Evolutionary conservation across 768 basidiomycete genomes (phyloP), one percentile per base, ranked within the genome.

Genomic region (Arthromyces matolae): DNA sequence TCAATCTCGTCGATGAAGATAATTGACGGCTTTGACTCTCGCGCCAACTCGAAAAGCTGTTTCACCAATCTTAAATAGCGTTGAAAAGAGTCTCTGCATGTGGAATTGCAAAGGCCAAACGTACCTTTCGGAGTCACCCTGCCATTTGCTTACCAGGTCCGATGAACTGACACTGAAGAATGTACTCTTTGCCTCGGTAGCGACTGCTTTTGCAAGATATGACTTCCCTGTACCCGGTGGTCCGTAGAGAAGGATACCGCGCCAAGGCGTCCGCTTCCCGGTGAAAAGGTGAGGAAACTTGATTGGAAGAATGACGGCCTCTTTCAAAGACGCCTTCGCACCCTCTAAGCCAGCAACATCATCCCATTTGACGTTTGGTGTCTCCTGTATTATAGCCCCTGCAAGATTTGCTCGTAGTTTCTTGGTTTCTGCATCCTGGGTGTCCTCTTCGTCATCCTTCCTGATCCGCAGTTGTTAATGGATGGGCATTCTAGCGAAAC

Each of bases 1-100:
- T 99, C 96, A 35, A 99, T 90, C 66, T 98, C 96, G 63, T 99
- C 96, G 61, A 99, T 89, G 65, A 99, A 99, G 67, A 99, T 97
- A 68, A 99, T 99, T 1, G 95, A 83, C 0, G 96, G 96, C 64
- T 97, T 98, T 49, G 83, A 82, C 65, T 98, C 95, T 44, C 96
- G 81, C 1, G 96, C 96, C 75, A 99, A 88, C 59, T 90, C 83
- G 61, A 99, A 99, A 22, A 99, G 77, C 61, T 97, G 93, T 66
- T 92, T 93, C 39, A 99, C 96, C 41, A 97, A 77, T 62, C 93
- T 95, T 49, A 2, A 22, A 10, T 35, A 20, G 23, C 19, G 34
- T 35, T 37, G 22, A 43, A 33, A 24, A 37, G 22, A 12, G 35
- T 42, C 14, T n/a, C n/a, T n/a, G n/a, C n/a, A 19, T 37, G 31